A percentile compares a stretch with the other conserved stretches of the same genome.
Conservation (phyloP, 768 basidiomycete genomes). For the Serendipita sp. region DNA sequence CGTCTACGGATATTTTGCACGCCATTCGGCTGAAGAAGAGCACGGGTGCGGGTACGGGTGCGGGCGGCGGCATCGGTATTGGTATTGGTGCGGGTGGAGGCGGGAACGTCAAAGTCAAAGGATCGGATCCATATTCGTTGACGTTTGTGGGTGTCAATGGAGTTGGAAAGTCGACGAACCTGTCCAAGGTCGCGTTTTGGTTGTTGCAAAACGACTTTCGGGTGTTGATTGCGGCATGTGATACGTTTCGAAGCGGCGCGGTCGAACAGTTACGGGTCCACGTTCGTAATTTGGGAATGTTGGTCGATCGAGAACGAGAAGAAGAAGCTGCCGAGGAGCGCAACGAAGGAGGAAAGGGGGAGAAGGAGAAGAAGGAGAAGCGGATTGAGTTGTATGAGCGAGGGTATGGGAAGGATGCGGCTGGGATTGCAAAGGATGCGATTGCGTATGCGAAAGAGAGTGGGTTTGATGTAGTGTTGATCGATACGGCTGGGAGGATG, state of each 20-base stretch:
- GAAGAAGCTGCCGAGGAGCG: constrained; percentile 53
- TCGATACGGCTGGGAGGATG: constrained; percentile 98
- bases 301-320: constrained; percentile 31
- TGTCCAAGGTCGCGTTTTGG: constrained; percentile 99
- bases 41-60: constrained; percentile 40
- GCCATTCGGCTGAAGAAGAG: constrained; percentile 76
- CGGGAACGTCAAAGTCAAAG: no score
- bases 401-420: constrained; percentile 98
- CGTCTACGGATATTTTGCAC: constrained; percentile 87
- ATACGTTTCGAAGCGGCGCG: constrained; percentile 95
- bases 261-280: constrained; percentile 97
- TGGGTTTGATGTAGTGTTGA: constrained; percentile 88
- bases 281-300: constrained; percentile 81
- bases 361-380: constrained; percentile 43
- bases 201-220: constrained; percentile 85
- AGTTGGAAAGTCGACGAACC: constrained; percentile 95
- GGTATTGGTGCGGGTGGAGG: no score
- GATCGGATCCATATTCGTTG: constrained; percentile 63
- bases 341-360: constrained; percentile 66
- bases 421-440: constrained; percentile 92
- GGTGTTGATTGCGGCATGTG: constrained; percentile 95
- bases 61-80: constrained; percentile 32
- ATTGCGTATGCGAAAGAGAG: constrained; percentile 77
- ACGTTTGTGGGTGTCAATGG: constrained; percentile 98
- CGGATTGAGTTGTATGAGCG: constrained; percentile 88